A percentile compares a stretch with the other conserved stretches of the same genome.
phyloP scores from a whole-genome alignment of 768 basidiomycete genomes.

The Russula emetica region DNA sequence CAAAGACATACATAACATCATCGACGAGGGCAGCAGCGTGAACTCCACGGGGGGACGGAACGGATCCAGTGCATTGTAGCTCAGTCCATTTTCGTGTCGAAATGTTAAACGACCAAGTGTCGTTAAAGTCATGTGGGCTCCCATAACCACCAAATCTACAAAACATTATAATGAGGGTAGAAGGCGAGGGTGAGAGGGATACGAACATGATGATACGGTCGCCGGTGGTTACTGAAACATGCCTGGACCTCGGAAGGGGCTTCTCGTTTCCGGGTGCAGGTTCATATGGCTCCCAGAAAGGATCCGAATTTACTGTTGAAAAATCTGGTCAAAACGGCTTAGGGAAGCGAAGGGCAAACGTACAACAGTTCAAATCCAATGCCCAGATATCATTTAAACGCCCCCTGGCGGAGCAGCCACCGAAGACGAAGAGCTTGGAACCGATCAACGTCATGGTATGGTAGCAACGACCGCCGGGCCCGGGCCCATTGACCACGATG shows the following conservation, averaged over 20 bases:
- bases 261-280: conserved; percentile 49
- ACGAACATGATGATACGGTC: no score
- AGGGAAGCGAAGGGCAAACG: conserved; percentile 36
- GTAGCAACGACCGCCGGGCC: conserved; percentile 87
- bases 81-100: conserved; percentile 81
- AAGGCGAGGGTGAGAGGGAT: no score
- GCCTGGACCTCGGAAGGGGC: conserved; percentile 86
- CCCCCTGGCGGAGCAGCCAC: conserved; percentile 92
- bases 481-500: conserved; percentile 68
- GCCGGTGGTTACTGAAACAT: conserved; percentile 41
- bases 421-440: conserved; percentile 90
- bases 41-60: no score
- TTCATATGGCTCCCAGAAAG: conserved; percentile 78
- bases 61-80: conserved; percentile 91
- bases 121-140: conserved; percentile 96
- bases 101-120: conserved; percentile 93
- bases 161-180: no score
- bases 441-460: conserved; percentile 92
- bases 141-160: conserved; percentile 81
- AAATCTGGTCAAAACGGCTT: conserved; percentile 14
- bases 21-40: no score
- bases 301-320: conserved; percentile 68
- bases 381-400: conserved; percentile 94
- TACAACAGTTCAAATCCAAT: conserved; percentile 92
- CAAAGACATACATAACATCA: no score